Base-by-base conservation (phyloP, 257 asterid species). In the Rhazya stricta region DNA sequence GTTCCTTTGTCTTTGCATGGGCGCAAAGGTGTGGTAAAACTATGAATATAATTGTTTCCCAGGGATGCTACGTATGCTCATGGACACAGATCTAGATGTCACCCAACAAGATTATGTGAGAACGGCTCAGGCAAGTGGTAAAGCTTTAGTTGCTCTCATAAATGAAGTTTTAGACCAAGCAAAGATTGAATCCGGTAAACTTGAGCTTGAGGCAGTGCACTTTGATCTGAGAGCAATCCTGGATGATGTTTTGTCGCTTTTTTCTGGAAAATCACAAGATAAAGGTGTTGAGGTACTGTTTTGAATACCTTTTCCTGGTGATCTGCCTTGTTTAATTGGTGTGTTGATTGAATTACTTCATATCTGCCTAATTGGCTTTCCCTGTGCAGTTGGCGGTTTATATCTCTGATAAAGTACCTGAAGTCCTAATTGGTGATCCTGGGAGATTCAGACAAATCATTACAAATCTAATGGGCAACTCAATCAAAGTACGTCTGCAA, bases 41-140 rank as follows among this genome's bases (percentile, higher is more conserved):
- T 61, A n/a, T 11, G 56, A 73, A 60, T 63, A 73, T 71, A 58
- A 68, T 27, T 75, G 23, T 71, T 50, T 69, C 61, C 76, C 84
- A 95, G 99, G 99, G 79, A 92, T 95, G 98, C 88, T 95, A 77
- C 97, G 91, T 81, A 92, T 95, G 99, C 98, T 95, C 72, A 88
- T 83, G 97, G 99, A 92, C 81, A 95, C 99, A 19, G 85, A 86
- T 63, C 85, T 95, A 5, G 98, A 95, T 82, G 99, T 89, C 81
- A 91, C 99, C 36, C 99, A 95, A 79, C 91, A 88, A 83, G 99
- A 95, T 80, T 95, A 91, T 75, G 98, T 95, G 37, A 83, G 93
- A 84, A 92, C 96, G 54, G 99, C 99, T 42, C 91, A 96, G 81
- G 99, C 92, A 80, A 95, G 99, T 81, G 99, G 99, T 62, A 92